A percentile compares a stretch with the other conserved stretches of the same genome.
phyloP scores from a whole-genome alignment of 2,329 filamentous ascomycete genomes.

The Macrophomina pseudophaseolina region DNA sequence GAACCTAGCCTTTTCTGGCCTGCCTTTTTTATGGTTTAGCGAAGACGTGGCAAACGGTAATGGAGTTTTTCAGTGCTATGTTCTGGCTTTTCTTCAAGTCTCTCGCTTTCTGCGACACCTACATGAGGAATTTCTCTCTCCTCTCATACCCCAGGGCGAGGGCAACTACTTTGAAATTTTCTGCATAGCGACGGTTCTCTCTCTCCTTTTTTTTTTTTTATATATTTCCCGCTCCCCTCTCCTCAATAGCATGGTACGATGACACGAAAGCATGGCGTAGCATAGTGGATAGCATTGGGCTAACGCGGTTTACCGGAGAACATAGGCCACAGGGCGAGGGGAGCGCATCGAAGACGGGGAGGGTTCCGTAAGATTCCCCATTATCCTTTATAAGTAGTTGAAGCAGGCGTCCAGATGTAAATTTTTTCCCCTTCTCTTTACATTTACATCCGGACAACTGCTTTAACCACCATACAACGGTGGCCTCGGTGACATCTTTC shows the following conservation, averaged over 20 bases:
- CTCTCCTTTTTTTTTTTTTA: background rate
- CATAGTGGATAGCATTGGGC: background rate
- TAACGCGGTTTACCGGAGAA: background rate
- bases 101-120: background rate
- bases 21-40: background rate
- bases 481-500: background rate
- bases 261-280: background rate
- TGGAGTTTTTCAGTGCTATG: background rate
- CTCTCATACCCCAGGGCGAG: no score
- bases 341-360: background rate
- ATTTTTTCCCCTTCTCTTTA: no score
- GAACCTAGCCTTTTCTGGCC: no score
- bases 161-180: background rate
- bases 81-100: background rate
- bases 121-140: background rate
- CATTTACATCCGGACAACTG: no score
- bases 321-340: background rate
- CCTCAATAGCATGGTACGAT: background rate
- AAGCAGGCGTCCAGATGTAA: background rate
- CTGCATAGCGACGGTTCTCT: slow-evolving; percentile 22
- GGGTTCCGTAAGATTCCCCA: background rate
- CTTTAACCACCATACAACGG: background rate
- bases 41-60: background rate
- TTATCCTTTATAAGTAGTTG: background rate
- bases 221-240: background rate